Conservation (phyloP, 495 filamentous ascomycete genomes). For the Lichenothelia convexa region DNA sequence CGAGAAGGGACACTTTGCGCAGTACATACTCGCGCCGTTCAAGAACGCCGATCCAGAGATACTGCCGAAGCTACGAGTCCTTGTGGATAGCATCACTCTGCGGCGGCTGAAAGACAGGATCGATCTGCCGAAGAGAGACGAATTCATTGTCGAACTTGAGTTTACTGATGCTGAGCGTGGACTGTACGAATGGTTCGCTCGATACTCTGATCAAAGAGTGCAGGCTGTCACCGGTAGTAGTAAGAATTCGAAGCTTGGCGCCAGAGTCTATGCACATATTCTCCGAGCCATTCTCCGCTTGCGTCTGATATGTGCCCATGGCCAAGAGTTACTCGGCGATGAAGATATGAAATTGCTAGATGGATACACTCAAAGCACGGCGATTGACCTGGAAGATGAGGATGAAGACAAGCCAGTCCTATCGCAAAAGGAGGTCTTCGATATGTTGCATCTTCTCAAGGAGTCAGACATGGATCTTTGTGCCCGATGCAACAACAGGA, state of each 20-base stretch:
- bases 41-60: slow-evolving; percentile 66
- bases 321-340: slow-evolving; percentile 66
- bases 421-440: slow-evolving; percentile 51
- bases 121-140: slow-evolving; percentile 53
- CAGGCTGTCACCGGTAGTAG: slow-evolving; percentile 29
- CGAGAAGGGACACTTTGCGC: slow-evolving; percentile 49
- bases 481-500: slow-evolving; percentile 42
- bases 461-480: slow-evolving; percentile 58
- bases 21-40: slow-evolving; percentile 67
- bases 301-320: slow-evolving; percentile 79
- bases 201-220: slow-evolving; percentile 44
- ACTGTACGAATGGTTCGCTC: slow-evolving; percentile 42
- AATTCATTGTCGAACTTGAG: slow-evolving; percentile 44
- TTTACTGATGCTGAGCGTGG: slow-evolving; percentile 36
- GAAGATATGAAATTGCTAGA: slow-evolving; percentile 62
- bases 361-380: slow-evolving; percentile 59
- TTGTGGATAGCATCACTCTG: slow-evolving; percentile 82
- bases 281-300: slow-evolving; percentile 79
- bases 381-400: slow-evolving; percentile 73
- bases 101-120: slow-evolving; percentile 87
- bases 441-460: slow-evolving; percentile 63
- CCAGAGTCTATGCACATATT: slow-evolving; percentile 73
- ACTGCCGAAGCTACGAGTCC: slow-evolving; percentile 65
- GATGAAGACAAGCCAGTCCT: slow-evolving; percentile 35
- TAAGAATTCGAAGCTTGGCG: slow-evolving; percentile 49